phyloP scores from a whole-genome alignment of 768 basidiomycete genomes.

The Tulasnella sp. region DNA sequence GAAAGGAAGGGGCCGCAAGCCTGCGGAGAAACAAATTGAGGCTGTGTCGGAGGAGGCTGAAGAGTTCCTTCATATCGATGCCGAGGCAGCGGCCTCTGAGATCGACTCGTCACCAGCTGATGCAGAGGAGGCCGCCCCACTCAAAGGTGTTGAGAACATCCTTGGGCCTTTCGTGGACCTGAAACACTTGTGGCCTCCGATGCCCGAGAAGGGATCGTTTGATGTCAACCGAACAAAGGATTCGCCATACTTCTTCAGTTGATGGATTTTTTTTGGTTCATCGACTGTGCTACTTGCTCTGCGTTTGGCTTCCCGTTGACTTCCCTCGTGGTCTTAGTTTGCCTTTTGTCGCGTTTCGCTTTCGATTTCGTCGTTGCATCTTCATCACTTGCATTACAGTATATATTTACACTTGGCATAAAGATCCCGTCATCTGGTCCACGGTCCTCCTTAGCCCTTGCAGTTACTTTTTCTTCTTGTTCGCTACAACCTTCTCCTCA shows the following conservation, averaged over 20 bases:
- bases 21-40: background rate
- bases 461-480: constrained; percentile 22
- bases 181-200: constrained; percentile 60
- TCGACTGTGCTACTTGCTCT: too few species aligned
- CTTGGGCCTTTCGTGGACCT: constrained; percentile 50
- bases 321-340: too few species aligned
- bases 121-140: constrained; percentile 17
- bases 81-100: background rate
- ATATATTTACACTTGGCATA: too few species aligned
- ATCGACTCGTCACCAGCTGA: too few species aligned
- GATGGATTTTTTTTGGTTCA: background rate
- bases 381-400: too few species aligned
- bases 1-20: background rate
- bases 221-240: constrained; percentile 70
- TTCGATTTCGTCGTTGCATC: too few species aligned
- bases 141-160: constrained; percentile 5
- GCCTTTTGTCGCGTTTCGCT: too few species aligned
- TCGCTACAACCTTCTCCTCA: constrained; percentile 34
- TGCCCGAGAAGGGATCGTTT: constrained; percentile 79
- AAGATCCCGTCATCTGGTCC: too few species aligned
- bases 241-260: constrained; percentile 77
- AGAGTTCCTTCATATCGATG: too few species aligned
- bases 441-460: too few species aligned
- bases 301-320: too few species aligned
- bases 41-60: background rate